Evolutionary conservation across 768 basidiomycete species (phyloP).

Genomic region (Tulasnella sp.): DNA sequence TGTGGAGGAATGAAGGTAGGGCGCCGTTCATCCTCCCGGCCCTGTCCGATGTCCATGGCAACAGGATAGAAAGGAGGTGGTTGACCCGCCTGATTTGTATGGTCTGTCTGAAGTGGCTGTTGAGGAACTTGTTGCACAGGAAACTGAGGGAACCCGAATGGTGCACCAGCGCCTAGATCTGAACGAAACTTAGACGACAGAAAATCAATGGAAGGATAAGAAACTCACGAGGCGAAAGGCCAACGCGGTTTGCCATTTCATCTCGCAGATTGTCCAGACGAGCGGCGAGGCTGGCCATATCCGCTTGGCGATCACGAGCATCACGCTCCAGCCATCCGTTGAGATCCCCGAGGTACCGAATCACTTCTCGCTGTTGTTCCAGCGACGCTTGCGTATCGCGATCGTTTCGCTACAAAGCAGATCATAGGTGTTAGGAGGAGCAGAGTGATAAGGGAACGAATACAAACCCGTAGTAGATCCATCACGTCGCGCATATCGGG

Average conservation of each 20-base stretch:
- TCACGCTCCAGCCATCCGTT: constrained; percentile 76
- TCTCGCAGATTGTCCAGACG: constrained; percentile 43
- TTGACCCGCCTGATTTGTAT: neutral
- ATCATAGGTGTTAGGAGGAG: constrained; percentile 48
- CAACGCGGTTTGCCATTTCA: constrained; percentile 35
- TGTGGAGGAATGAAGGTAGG: neutral
- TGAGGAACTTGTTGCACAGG: neutral
- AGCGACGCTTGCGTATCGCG: constrained; percentile 20
- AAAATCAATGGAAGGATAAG: constrained; percentile 16
- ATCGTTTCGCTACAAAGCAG: constrained; percentile 67
- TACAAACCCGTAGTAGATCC: constrained; percentile 34
- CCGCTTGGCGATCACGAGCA: constrained; percentile 66
- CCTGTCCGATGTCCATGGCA: neutral
- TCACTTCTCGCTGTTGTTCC: constrained; percentile 19
- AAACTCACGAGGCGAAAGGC: constrained; percentile 17
- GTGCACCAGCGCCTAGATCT: neutral
- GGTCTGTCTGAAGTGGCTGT: no score
- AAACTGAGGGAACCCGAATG: neutral
- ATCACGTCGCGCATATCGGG: constrained; percentile 38
- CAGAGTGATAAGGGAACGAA: neutral
- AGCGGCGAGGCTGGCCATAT: constrained; percentile 54
- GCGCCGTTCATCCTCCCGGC: no score
- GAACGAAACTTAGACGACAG: no score
- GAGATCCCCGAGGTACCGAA: constrained; percentile 57
- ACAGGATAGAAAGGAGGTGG: neutral